phyloP scores from a whole-genome alignment of 306 rosid genomes.

The Carpinus fangiana region DNA sequence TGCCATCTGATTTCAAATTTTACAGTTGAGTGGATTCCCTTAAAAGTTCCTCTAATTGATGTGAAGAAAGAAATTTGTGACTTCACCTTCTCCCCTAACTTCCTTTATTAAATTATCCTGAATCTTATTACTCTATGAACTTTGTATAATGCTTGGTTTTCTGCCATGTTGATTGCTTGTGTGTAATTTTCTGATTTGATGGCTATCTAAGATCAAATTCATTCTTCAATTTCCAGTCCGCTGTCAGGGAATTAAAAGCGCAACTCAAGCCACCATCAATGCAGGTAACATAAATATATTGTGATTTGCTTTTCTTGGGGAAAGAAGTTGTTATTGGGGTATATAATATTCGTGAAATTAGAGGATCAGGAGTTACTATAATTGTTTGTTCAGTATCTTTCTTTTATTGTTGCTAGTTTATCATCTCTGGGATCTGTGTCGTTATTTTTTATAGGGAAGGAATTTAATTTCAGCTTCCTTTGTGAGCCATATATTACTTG shows the following conservation, averaged over 20 bases:
- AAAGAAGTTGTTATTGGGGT: background rate
- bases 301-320: constrained; percentile 9
- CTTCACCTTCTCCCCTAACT: constrained; percentile 14
- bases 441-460: background rate
- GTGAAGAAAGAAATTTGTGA: constrained; percentile 6
- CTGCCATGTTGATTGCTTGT: constrained; percentile 10
- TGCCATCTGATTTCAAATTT: no score
- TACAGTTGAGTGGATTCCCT: background rate
- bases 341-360: background rate
- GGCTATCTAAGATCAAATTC: constrained; percentile 12
- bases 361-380: background rate
- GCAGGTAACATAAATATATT: constrained; percentile 59
- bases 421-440: background rate
- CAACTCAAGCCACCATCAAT: constrained; percentile 92
- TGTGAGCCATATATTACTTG: background rate
- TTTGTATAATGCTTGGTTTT: constrained; percentile 11
- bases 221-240: constrained; percentile 59
- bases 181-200: background rate
- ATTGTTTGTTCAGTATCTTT: background rate
- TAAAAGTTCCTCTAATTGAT: background rate
- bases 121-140: constrained; percentile 4
- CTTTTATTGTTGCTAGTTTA: no score
- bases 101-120: constrained; percentile 10
- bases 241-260: constrained; percentile 80
- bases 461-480: background rate